Percentiles rank a stretch among this genome's conserved stretches.
phyloP scores from a whole-genome alignment of 306 rosid species.

The Trifolium dubium region DNA sequence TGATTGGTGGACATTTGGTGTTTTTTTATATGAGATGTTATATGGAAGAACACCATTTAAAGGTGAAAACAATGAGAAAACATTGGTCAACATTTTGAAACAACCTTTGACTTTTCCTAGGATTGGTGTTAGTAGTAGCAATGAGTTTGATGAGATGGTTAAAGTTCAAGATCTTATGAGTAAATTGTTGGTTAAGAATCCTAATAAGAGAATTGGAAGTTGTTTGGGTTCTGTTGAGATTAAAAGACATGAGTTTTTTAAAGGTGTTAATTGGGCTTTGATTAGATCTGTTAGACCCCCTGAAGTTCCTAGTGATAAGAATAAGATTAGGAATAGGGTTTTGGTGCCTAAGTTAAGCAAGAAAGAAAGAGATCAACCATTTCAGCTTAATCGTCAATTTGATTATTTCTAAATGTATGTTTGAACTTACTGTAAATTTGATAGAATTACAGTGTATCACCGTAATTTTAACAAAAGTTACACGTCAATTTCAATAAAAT shows the following conservation, averaged over 20 bases:
- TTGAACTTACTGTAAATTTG: not conserved
- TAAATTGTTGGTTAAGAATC: conserved; percentile 89
- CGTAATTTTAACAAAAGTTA: not conserved
- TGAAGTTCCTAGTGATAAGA: conserved; percentile 66
- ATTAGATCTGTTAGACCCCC: conserved; percentile 90
- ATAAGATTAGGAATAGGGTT: conserved; percentile 57
- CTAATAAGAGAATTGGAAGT: conserved; percentile 85
- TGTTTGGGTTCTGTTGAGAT: conserved; percentile 89
- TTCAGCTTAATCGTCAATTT: conserved; percentile 68
- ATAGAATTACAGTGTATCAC: too few relatives aligned
- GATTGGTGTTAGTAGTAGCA: conserved; percentile 56
- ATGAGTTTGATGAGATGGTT: conserved; percentile 81
- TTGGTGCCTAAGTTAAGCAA: conserved; percentile 76
- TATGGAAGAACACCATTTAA: conserved; percentile 92
- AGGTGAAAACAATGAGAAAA: conserved; percentile 93
- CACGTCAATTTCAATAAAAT: not conserved
- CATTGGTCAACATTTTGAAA: conserved; percentile 75
- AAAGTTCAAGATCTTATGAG: conserved; percentile 79
- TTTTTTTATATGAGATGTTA: conserved; percentile 86
- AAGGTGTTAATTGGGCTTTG: conserved; percentile 88
- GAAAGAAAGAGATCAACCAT: conserved; percentile 77
- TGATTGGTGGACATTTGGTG: conserved; percentile 99
- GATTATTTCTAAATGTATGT: conserved; percentile 65
- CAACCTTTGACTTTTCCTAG: conserved; percentile 80
- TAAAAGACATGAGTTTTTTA: conserved; percentile 90